Conservation (phyloP, 2,329 filamentous ascomycete genomes). For the Colletotrichum musicola region DNA sequence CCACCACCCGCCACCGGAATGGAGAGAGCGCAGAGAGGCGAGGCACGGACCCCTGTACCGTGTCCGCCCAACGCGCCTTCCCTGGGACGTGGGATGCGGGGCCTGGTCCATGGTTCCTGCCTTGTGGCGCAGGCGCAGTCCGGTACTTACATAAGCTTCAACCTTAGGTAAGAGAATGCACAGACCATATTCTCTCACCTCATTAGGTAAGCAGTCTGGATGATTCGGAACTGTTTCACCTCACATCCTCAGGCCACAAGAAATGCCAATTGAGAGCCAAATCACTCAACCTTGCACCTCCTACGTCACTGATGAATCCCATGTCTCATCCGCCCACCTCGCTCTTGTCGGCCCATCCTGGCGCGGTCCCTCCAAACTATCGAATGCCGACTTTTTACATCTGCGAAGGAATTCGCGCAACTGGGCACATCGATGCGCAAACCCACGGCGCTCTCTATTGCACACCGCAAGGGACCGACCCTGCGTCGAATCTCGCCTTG, state of each 20-base stretch:
- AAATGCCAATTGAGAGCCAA: not conserved
- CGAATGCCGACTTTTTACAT: slow-evolving; percentile 10
- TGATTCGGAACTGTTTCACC: not conserved
- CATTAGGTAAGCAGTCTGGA: not conserved
- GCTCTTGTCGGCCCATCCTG: slow-evolving; percentile 23
- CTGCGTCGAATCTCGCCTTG: not conserved
- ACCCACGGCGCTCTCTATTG: not conserved
- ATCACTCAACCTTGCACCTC: not conserved
- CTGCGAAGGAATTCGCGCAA: slow-evolving; percentile 20
- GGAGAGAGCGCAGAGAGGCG: not conserved
- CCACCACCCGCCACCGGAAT: slow-evolving; percentile 16
- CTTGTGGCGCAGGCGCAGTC: not conserved
- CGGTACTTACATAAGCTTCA: slow-evolving; percentile 10
- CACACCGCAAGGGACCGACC: not conserved
- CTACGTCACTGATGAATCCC: slow-evolving; percentile 28
- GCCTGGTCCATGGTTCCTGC: slow-evolving; percentile 16
- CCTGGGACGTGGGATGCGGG: not conserved
- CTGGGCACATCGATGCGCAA: not conserved
- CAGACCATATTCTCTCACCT: fast-evolving
- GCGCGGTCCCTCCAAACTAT: not conserved
- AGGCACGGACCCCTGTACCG: slow-evolving; percentile 31
- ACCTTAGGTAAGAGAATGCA: slow-evolving; percentile 13
- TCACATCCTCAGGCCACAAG: slow-evolving; percentile 20
- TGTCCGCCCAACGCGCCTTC: slow-evolving; percentile 27
- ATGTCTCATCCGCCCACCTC: slow-evolving; percentile 21